Evolutionary conservation across 441 rosid species (phyloP), one percentile per base, ranked within the genome.

Genomic region (Brassica balearica): DNA sequence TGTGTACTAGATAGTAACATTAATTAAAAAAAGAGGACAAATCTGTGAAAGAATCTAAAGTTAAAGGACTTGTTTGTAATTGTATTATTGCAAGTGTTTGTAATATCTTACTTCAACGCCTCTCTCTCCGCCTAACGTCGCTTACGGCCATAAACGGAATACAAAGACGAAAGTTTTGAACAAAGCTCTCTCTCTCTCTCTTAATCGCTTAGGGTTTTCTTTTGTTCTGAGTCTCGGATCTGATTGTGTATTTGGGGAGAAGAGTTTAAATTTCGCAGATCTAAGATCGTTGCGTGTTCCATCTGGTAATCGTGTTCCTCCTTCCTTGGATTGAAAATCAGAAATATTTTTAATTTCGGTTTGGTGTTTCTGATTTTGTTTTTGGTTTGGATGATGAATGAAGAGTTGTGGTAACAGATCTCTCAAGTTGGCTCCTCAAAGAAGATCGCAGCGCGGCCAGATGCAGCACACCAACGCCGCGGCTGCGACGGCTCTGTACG

Each of bases 361-460:
- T 51, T 46, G 53, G 14, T 46, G 9, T 2, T 12, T 51, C 17
- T 51, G 56, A n/a, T 48, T 48, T 46, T 12, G 29, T 46, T 41
- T 74, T 1, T 63, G 36, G 56, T 74, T 14, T 51, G 56, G 56
- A 14, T 14, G 56, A 51, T 69, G 82, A 88, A 84, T 58, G 75
- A 8, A 84, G 69, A 80, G 68, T 72, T 56, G 71, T 71, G 85
- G 23, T 85, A 75, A 25, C 84, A 87, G 91, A 96, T 94, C 92
- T 85, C 85, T 82, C 82, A 92, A 96, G 88, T 96, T 96, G 99
- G 99, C 99, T 88, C 98, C 99, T 60, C 98, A 94, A 86, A 94
- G 91, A 88, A 95, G 99, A 84, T 92, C 97, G 76, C 98, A 94
- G 94, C 98, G 99, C 97, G 96, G 98, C 95, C 98, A 92, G 88